phyloP scores from a whole-genome alignment of 2,329 filamentous ascomycete species.

The Aspergillus viridinutans region DNA sequence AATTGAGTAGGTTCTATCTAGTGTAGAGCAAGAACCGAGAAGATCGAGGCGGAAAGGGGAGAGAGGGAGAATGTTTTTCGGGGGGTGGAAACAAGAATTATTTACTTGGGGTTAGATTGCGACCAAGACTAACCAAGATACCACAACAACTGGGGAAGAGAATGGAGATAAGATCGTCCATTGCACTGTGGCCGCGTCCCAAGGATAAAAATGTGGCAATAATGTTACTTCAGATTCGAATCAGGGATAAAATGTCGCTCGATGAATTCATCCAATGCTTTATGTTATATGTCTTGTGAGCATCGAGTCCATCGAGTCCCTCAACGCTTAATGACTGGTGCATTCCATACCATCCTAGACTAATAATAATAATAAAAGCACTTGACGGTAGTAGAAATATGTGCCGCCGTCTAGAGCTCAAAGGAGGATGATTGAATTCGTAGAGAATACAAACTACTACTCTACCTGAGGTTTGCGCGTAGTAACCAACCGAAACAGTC shows the following conservation, averaged over 20 bases:
- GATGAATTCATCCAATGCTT: too few relatives aligned
- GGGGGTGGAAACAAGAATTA: neutral
- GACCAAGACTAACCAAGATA: neutral
- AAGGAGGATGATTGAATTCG: neutral
- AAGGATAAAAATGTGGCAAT: neutral
- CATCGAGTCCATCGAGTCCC: neutral
- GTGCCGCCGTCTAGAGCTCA: neutral
- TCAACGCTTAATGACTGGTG: neutral
- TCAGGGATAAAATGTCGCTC: too few relatives aligned
- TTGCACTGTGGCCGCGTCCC: neutral
- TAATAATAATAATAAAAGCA: too few relatives aligned
- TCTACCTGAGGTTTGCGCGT: neutral
- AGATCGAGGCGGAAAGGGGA: slow-evolving; percentile 1
- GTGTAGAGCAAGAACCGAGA: slow-evolving; percentile 7
- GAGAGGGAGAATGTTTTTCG: slow-evolving; percentile 1
- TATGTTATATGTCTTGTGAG: too few relatives aligned
- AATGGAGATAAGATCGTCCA: neutral
- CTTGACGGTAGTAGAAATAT: neutral
- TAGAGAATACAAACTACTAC: neutral
- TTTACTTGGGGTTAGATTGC: neutral
- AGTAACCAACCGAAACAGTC: neutral
- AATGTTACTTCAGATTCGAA: neutral
- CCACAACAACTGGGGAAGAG: neutral
- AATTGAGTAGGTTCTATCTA: neutral
- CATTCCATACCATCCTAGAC: neutral